Evolutionary conservation across 2,329 filamentous ascomycete species (phyloP).

Genomic region (Fusarium multiceps): DNA sequence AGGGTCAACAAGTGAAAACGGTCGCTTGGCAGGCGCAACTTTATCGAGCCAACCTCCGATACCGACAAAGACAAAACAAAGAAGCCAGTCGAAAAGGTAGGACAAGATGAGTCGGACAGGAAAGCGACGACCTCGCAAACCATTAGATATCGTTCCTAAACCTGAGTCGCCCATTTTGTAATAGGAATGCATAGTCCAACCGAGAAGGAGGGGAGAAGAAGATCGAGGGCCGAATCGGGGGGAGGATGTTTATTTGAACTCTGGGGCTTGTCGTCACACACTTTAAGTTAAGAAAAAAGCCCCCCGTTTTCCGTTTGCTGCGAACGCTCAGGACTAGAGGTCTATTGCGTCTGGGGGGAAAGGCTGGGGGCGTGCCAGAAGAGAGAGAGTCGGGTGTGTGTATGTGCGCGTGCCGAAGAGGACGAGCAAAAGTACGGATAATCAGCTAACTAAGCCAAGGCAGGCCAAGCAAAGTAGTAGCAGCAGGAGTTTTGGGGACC

Average conservation of each 20-base stretch:
- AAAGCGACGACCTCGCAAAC: constrained; percentile 41
- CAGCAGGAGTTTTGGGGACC: constrained; percentile 3
- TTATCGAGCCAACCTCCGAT: constrained; percentile 69
- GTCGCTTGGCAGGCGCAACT: constrained; percentile 72
- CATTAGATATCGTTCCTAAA: constrained; percentile 27
- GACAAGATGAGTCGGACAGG: constrained; percentile 63
- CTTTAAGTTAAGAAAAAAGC: background rate
- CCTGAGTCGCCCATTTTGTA: constrained; percentile 44
- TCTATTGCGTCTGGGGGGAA: constrained; percentile 14
- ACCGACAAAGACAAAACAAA: constrained; percentile 69
- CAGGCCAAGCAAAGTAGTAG: constrained; percentile 11
- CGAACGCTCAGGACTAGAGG: constrained; percentile 6
- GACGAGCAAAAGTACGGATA: background rate
- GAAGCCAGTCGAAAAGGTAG: constrained; percentile 80
- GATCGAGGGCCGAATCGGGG: constrained; percentile 14
- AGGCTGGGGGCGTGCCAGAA: constrained; percentile 10
- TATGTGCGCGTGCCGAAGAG: constrained; percentile 15
- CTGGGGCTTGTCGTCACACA: constrained; percentile 22
- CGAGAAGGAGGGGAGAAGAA: constrained; percentile 16
- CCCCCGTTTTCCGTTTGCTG: constrained; percentile 19
- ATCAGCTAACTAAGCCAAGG: constrained; percentile 2
- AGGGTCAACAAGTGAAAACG: constrained; percentile 77
- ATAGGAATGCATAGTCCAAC: constrained; percentile 37
- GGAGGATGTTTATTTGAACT: constrained; percentile 26
- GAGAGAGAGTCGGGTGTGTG: background rate